A percentile compares a stretch with the other conserved stretches of the same genome.
Evolutionary conservation across 2,329 filamentous ascomycete genomes (phyloP).

Genomic region (Xylaria sp.): DNA sequence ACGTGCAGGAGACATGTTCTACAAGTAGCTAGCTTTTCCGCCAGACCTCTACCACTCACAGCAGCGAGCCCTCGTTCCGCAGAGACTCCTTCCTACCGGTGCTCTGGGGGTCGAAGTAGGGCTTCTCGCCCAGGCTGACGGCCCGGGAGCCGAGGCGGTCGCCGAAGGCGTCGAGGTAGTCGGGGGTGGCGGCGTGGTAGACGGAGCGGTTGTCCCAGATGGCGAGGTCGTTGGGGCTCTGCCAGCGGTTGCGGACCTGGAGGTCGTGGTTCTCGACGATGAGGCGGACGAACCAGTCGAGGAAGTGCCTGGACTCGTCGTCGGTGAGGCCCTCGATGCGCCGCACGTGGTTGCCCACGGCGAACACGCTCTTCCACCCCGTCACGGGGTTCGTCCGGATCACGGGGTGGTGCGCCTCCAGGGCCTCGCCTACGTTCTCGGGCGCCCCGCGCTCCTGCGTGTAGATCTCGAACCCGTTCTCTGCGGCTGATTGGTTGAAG

Average conservation of each 20-base stretch:
- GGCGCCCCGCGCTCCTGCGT: slow-evolving; percentile 60
- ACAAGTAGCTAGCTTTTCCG: neutral
- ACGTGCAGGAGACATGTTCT: neutral
- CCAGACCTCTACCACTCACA: slow-evolving; percentile 32
- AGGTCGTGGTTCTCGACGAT: slow-evolving; percentile 47
- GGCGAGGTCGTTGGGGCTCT: slow-evolving; percentile 50
- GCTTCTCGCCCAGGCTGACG: slow-evolving; percentile 62
- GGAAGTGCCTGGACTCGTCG: slow-evolving; percentile 39
- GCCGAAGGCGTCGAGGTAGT: slow-evolving; percentile 58
- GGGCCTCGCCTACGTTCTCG: slow-evolving; percentile 61
- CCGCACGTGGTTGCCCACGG: slow-evolving; percentile 45
- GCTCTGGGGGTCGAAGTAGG: slow-evolving; percentile 60
- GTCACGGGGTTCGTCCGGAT: slow-evolving; percentile 71
- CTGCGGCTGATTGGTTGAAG: slow-evolving; percentile 53
- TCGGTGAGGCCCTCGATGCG: slow-evolving; percentile 43
- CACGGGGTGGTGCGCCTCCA: slow-evolving; percentile 64
- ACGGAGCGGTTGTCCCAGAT: slow-evolving; percentile 68
- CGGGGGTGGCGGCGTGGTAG: slow-evolving; percentile 65
- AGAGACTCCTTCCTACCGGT: slow-evolving; percentile 56
- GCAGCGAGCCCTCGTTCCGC: slow-evolving; percentile 36
- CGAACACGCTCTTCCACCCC: slow-evolving; percentile 65
- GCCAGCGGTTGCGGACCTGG: slow-evolving; percentile 49
- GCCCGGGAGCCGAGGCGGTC: slow-evolving; percentile 58
- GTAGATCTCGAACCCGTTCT: slow-evolving; percentile 56
- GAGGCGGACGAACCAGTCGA: slow-evolving; percentile 44